phyloP scores from a whole-genome alignment of 305 asterid species.

The Fraxinus dipetala region DNA sequence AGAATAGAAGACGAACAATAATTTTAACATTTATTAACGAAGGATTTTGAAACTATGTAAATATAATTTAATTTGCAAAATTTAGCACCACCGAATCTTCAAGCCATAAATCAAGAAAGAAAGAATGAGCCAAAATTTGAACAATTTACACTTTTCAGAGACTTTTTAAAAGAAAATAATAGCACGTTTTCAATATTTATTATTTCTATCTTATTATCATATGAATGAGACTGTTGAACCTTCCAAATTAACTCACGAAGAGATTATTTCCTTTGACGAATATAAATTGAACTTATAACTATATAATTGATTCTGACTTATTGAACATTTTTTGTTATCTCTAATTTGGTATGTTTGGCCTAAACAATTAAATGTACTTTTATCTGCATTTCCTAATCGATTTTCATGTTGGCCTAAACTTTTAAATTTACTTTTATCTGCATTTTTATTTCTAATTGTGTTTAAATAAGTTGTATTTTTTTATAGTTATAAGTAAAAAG shows the following conservation, averaged over 20 bases:
- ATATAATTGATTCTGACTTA: not conserved
- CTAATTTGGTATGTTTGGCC: not conserved
- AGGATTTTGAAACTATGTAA: not conserved
- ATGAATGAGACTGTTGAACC: not conserved
- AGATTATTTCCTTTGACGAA: too few relatives aligned
- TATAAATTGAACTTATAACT: too few relatives aligned
- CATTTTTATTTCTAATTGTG: too few relatives aligned
- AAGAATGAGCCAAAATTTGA: not conserved
- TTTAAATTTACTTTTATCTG: too few relatives aligned
- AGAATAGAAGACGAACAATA: too few relatives aligned
- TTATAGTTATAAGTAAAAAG: too few relatives aligned
- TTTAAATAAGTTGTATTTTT: too few relatives aligned
- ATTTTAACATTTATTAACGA: too few relatives aligned
- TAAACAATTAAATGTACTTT: too few relatives aligned
- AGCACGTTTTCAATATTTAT: not conserved
- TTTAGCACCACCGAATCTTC: not conserved
- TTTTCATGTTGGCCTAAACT: too few relatives aligned
- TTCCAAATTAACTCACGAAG: not conserved
- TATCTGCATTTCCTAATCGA: too few relatives aligned
- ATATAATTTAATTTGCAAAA: not conserved
- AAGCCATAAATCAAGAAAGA: too few relatives aligned
- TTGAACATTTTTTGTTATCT: not conserved
- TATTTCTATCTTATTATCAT: not conserved
- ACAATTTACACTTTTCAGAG: not conserved
- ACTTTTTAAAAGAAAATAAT: not conserved